Base-by-base conservation (phyloP, 768 basidiomycete species). In the Russula griseocarnosa region DNA sequence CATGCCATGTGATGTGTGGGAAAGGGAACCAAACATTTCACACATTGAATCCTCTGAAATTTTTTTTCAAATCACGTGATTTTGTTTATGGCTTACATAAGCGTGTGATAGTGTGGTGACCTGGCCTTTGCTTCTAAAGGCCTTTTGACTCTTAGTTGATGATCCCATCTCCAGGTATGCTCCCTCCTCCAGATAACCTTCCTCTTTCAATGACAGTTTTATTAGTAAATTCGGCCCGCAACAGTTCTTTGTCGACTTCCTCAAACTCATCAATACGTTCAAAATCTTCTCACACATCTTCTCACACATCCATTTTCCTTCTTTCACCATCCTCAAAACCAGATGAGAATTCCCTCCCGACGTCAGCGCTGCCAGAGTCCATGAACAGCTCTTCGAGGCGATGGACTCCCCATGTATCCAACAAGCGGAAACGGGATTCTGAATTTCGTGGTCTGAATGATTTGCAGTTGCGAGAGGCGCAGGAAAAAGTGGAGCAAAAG, bases 401-500 rank as follows among this genome's bases (percentile, higher is more conserved):
- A 50, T 26, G 9, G 30, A 26, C 47, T n/a, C 26, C 30, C 20
- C 11, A 30, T 16, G 13, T 1, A 10, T 7, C 53, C 5, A 55
- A 32, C 36, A 65, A 65, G 34, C 63, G 63, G 18, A 65, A 60
- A 55, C 28, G 58, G 18, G 47, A 65, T 30, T 60, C 59, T 0
- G 57, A 59, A 32, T 14, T 13, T 20, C 42, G 20, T 13, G 13
- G n/a, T 34, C 5, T 34, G 53, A 49, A 26, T 9, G 34, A 10
- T 26, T 60, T 38, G 7, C 47, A 42, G 13, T 18, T 60, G 47
- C 58, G 54, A 13, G 59, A 65, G 24, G 59, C 63, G 3, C 63
- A 60, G 32, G 63, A 65, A 36, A 49, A 5, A 30, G 63, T 65
- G 16, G 58, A 60, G 24, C 58, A 65, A 30, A 65, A 65, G 22